Evolutionary conservation across 768 basidiomycete genomes (phyloP), one percentile per base, ranked within the genome.

Genomic region (Tremella fuciformis): DNA sequence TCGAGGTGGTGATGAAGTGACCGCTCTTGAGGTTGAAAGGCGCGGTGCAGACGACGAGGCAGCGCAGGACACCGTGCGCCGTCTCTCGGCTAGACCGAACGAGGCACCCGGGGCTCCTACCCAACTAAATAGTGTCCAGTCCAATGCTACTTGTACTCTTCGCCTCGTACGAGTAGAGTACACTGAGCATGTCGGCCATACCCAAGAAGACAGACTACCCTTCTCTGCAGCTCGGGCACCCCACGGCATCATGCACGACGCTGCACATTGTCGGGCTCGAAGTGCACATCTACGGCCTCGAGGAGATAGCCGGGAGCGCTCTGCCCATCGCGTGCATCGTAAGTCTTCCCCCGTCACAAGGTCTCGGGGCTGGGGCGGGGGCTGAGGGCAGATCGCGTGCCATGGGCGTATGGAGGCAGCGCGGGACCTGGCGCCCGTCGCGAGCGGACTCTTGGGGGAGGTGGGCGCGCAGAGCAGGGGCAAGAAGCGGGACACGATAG

Each of bases 371-470:
- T 16, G n/a, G 22, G 18, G n/a, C 1, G 11, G 37, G 29, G 24
- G 18, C 41, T 42, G 46, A 34, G n/a, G 2, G 41, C 22, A 73
- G 71, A 80, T 84, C 69, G 75, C 82, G 38, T 76, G 82, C 3
- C 83, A 84, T 65, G 83, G 83, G 0, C 75, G 83, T 22, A 63
- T 55, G n/a, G 74, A 76, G 13, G 73, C 71, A 15, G 70, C 78
- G 25, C 70, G 76, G 18, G 58, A 69, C 46, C 69, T 80, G 60
- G 71, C 73, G 11, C 51, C 61, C 25, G 69, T 80, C 25, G 80
- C 79, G 3, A 63, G 77, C 21, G 73, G 66, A 16, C 65, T 80
- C 6, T 58, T 82, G 34, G 67, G 75, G 15, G 61, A 75, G 51
- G 65, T 63, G 38, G 58, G 44, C 16, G 22, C n/a, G 22, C 22